A percentile compares a stretch with the other conserved stretches of the same genome.
Conservation (phyloP, 2,329 filamentous ascomycete species). For the Paraconiothyrium brasiliense region DNA sequence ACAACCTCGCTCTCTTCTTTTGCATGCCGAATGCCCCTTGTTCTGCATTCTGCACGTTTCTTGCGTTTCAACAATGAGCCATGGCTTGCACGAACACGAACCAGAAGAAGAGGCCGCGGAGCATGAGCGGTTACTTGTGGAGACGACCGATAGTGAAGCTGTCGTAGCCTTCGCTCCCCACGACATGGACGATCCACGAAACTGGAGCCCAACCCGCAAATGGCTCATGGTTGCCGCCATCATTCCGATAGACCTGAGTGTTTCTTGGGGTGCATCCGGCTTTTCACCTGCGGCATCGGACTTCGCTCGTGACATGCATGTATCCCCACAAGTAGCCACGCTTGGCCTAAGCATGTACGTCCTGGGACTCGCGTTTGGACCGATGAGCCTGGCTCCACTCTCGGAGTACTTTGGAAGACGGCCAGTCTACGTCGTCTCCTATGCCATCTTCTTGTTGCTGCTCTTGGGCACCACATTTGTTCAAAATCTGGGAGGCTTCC, state of each 20-base stretch:
- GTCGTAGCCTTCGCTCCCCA: conserved; percentile 25
- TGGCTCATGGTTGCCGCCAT: conserved; percentile 49
- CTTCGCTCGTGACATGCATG: conserved; percentile 54
- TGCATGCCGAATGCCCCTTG: background rate
- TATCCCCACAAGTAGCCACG: conserved; percentile 53
- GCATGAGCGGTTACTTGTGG: conserved; percentile 6
- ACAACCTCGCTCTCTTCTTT: background rate
- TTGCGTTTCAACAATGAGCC: background rate
- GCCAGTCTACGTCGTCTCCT: conserved; percentile 56
- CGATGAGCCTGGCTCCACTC: conserved; percentile 47
- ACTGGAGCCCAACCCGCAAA: conserved; percentile 45
- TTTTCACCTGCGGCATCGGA: conserved; percentile 57
- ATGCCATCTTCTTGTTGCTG: conserved; percentile 55
- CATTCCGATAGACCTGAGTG: conserved; percentile 47
- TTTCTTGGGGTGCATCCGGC: conserved; percentile 58
- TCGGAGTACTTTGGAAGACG: conserved; percentile 55
- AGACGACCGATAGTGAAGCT: conserved; percentile 2
- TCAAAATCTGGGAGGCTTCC: conserved; percentile 53
- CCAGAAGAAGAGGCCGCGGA: background rate
- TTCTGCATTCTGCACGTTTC: background rate
- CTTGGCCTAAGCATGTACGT: conserved; percentile 59
- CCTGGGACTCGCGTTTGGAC: conserved; percentile 56
- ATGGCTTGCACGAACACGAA: background rate
- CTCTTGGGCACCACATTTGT: conserved; percentile 56
- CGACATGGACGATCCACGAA: conserved; percentile 45